Conservation (phyloP, 768 basidiomycete genomes). For the Lentinula boryana region DNA sequence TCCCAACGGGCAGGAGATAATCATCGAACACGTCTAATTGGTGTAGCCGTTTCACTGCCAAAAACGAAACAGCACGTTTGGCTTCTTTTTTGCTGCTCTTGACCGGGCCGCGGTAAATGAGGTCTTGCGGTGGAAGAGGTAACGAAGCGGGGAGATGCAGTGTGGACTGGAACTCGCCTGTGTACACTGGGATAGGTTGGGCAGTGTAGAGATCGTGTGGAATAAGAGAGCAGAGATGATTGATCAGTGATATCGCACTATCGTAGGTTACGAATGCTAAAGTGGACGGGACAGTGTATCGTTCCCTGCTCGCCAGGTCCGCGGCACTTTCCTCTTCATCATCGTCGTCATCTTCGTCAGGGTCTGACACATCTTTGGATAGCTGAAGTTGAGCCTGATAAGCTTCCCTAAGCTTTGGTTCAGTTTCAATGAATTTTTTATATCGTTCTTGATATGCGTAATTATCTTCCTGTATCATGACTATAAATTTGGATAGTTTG, state of each 20-base stretch:
- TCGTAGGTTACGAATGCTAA: slow-evolving; percentile 80
- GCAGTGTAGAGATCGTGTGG: slow-evolving; percentile 68
- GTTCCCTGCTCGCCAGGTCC: slow-evolving; percentile 63
- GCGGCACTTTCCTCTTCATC: slow-evolving; percentile 34
- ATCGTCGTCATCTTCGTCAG: slow-evolving; percentile 39
- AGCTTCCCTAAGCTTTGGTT: slow-evolving; percentile 56
- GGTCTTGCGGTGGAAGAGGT: slow-evolving; percentile 48
- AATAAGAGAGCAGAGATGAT: slow-evolving; percentile 72
- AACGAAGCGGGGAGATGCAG: slow-evolving; percentile 66
- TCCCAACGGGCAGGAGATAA: slow-evolving; percentile 68
- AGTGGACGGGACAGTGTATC: slow-evolving; percentile 64
- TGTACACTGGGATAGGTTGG: slow-evolving; percentile 52
- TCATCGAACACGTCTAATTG: slow-evolving; percentile 76
- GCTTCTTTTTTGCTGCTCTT: slow-evolving; percentile 74
- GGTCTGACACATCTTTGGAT: slow-evolving; percentile 23
- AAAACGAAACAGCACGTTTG: slow-evolving; percentile 76
- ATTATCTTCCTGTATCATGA: slow-evolving; percentile 71
- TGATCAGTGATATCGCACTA: slow-evolving; percentile 64
- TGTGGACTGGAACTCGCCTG: slow-evolving; percentile 49
- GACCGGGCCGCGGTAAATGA: slow-evolving; percentile 52
- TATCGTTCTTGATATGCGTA: slow-evolving; percentile 52
- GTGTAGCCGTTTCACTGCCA: slow-evolving; percentile 66
- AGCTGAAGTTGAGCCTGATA: slow-evolving; percentile 53
- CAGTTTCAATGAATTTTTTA: slow-evolving; percentile 47
- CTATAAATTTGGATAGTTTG: slow-evolving; percentile 67